Evolutionary conservation across 2,329 filamentous ascomycete genomes (phyloP), one percentile per base, ranked within the genome.

Genomic region (Ophiosphaerella narmari): DNA sequence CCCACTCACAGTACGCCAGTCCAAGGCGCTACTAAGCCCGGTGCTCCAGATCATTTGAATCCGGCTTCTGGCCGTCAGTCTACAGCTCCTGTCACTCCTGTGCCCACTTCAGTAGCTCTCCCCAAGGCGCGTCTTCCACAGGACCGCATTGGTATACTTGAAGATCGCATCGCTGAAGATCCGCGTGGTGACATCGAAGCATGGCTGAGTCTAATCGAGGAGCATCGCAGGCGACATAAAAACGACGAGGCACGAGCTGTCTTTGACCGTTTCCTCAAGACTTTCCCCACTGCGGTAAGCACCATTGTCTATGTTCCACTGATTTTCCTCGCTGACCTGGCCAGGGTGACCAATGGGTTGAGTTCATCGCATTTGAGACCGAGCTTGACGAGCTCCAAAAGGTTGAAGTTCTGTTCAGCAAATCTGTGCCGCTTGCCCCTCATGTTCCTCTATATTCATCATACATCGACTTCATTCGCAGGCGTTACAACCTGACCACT

Each of bases 381-480:
- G 87, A 91, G 57, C 81, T 91, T 50, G 91, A 96, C 63, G 90
- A 96, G 57, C 88, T 94, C 52, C 80, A 82, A 49, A 85, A 85
- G 39, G 86, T 95, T 13, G 93, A 97, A 72, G 81, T 86, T 44
- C 86, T 99, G 18, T 96, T 99, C 72, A 86, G 85, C 57, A 84
- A 86, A 60, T 91, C 89, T 29, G 83, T 99, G 34, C 81, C 91
- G 61, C 83, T 83, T 7, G 87, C 94, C 16, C 87, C 90, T 9
- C 90, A 93, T 69, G 88, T 97, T 34, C 84, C 89, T 54, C 82
- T 99, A 16, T 99, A 92, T 91, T 91, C 89, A 6, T 84, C 91
- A 29, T 99, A 99, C 71, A 85, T 99, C 54, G 91, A 97, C 74
- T 97, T 97, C 71, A 90, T 97, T 55, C 90, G 94, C 45, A 88